phyloP scores from a whole-genome alignment of 495 filamentous ascomycete species.

The Pseudevernia furfuracea region DNA sequence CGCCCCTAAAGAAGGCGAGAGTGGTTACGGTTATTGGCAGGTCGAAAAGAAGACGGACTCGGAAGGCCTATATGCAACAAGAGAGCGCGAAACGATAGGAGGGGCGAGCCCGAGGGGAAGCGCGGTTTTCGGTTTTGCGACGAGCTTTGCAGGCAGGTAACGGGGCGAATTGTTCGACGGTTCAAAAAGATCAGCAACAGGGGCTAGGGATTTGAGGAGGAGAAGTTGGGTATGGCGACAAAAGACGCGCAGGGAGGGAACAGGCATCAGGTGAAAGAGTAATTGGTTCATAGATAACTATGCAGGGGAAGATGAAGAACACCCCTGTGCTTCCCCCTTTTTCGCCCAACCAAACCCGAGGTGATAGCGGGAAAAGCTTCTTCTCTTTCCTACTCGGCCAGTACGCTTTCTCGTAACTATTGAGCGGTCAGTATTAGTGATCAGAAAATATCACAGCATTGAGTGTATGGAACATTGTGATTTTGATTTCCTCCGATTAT shows the following conservation, averaged over 20 bases:
- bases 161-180: background rate
- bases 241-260: background rate
- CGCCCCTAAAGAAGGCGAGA: slow-evolving; percentile 3
- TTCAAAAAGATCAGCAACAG: background rate
- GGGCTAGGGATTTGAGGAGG: slow-evolving; percentile 3
- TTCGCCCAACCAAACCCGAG: background rate
- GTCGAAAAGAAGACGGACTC: background rate
- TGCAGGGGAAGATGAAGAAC: background rate
- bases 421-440: background rate
- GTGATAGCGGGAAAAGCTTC: background rate
- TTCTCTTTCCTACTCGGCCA: background rate
- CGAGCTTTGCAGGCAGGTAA: background rate
- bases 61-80: background rate
- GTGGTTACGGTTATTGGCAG: background rate
- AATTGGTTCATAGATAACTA: background rate
- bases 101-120: background rate
- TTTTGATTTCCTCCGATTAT: slow-evolving; percentile 12
- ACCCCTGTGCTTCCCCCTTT: background rate
- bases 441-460: background rate
- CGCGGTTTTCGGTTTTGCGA: background rate
- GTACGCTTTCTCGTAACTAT: background rate
- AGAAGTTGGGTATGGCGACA: background rate
- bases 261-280: background rate
- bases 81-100: background rate
- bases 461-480: background rate